Percentiles rank a stretch among this genome's conserved stretches.
Evolutionary conservation across 2,329 filamentous ascomycete species (phyloP).

Genomic region (Phyllosticta ampelicida): DNA sequence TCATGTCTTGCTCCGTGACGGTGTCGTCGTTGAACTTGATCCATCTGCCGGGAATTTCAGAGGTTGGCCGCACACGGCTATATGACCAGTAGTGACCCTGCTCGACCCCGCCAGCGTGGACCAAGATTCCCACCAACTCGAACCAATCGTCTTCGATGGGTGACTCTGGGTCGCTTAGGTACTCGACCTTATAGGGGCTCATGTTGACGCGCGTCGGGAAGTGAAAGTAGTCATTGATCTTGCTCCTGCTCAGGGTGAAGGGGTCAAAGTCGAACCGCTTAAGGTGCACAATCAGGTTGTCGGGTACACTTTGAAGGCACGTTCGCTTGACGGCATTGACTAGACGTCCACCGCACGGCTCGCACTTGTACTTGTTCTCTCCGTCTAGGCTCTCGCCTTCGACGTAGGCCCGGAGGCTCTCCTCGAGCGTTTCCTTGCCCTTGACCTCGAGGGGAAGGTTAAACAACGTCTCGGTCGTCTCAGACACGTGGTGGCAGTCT

Average conservation of each 20-base stretch:
- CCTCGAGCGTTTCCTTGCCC: constrained; percentile 70
- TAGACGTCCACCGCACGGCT: constrained; percentile 66
- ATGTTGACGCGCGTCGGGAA: constrained; percentile 81
- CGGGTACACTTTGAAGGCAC: constrained; percentile 82
- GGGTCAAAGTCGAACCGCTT: constrained; percentile 81
- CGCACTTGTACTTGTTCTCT: constrained; percentile 97
- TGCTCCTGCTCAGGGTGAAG: constrained; percentile 65
- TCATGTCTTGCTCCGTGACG: constrained; percentile 65
- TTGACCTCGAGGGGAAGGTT: constrained; percentile 96
- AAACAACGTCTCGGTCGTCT: constrained; percentile 80
- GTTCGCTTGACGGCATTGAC: constrained; percentile 90
- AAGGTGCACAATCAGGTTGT: constrained; percentile 91
- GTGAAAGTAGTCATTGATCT: constrained; percentile 90
- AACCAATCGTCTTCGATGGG: constrained; percentile 62
- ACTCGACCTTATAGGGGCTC: constrained; percentile 78
- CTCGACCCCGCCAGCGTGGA: constrained; percentile 86
- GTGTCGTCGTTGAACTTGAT: constrained; percentile 90
- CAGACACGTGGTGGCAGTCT: constrained; percentile 88
- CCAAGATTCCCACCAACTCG: constrained; percentile 86
- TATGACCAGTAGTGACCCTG: constrained; percentile 97
- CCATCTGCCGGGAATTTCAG: constrained; percentile 49
- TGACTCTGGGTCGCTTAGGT: constrained; percentile 54
- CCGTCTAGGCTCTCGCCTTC: constrained; percentile 95
- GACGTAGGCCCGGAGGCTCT: constrained; percentile 90
- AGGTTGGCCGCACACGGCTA: constrained; percentile 64